phyloP scores from a whole-genome alignment of 2,329 filamentous ascomycete species.

The Penicillium sp. region DNA sequence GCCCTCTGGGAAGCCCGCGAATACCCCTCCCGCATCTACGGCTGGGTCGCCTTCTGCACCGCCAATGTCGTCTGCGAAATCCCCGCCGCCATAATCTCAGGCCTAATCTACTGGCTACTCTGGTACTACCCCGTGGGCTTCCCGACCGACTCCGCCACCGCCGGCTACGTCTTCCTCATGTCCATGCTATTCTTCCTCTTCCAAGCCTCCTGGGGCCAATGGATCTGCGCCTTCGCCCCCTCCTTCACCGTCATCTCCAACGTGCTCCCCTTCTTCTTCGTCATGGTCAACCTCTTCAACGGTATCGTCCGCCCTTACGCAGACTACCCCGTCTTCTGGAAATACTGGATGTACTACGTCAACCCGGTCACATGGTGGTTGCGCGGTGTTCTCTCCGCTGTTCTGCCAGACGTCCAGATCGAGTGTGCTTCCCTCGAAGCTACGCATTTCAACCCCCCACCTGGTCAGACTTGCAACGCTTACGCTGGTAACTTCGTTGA shows the following conservation, averaged over 20 bases:
- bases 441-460: conserved; percentile 64
- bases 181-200: conserved; percentile 75
- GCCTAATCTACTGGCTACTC: conserved; percentile 67
- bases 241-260: conserved; percentile 77
- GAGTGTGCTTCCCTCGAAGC: conserved; percentile 57
- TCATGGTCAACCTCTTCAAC: conserved; percentile 74
- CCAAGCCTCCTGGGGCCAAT: conserved; percentile 73
- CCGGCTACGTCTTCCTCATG: conserved; percentile 79
- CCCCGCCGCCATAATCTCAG: conserved; percentile 64
- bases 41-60: conserved; percentile 73
- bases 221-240: conserved; percentile 79
- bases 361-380: conserved; percentile 73
- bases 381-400: conserved; percentile 65
- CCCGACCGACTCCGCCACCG: conserved; percentile 61
- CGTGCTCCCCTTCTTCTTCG: conserved; percentile 75
- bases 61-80: conserved; percentile 73
- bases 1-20: conserved; percentile 72
- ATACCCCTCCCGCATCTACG: conserved; percentile 71
- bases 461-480: conserved; percentile 60
- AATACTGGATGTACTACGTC: conserved; percentile 68
- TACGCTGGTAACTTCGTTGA: conserved; percentile 64
- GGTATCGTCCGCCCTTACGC: conserved; percentile 70
- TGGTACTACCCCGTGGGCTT: conserved; percentile 78
- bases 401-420: conserved; percentile 54
- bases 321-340: conserved; percentile 67